Percentiles rank a stretch among this genome's conserved stretches.
Conservation (phyloP, 176 grass and related monocot genomes). For the Calamus simplicifolius region DNA sequence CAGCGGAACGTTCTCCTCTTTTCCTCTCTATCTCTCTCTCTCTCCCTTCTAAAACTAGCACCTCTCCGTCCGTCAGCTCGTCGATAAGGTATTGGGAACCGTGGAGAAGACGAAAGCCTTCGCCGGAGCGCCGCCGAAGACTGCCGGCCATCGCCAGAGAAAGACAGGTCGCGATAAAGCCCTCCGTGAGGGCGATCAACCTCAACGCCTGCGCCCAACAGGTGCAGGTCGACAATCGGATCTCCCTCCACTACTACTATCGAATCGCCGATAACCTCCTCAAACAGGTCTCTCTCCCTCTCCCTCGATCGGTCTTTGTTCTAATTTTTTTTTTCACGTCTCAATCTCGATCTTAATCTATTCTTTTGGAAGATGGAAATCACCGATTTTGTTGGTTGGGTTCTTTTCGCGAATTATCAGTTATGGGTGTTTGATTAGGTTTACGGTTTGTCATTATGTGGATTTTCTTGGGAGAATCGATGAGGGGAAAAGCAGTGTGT, state of each 20-base stretch:
- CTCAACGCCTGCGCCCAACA: constrained; percentile 52
- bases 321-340: not conserved
- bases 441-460: too few relatives aligned
- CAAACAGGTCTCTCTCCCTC: constrained; percentile 54
- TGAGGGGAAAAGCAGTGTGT: too few relatives aligned
- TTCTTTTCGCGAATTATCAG: too few relatives aligned
- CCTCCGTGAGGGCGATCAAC: constrained; percentile 45
- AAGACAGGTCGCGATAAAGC: constrained; percentile 31
- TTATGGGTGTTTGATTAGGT: too few relatives aligned
- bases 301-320: not conserved
- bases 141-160: constrained; percentile 9
- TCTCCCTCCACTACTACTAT: constrained; percentile 85
- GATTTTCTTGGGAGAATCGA: too few relatives aligned
- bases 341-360: too few relatives aligned
- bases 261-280: constrained; percentile 85
- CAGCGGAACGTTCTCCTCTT: too few relatives aligned
- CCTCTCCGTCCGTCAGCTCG: not conserved
- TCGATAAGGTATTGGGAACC: not conserved
- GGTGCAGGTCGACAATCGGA: constrained; percentile 80
- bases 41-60: not conserved
- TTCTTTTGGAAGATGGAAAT: too few relatives aligned
- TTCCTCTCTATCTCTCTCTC: too few relatives aligned
- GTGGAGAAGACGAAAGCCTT: not conserved
- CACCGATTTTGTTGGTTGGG: too few relatives aligned
- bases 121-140: not conserved